These are phyloP conservation scores for Neurospora crassa DNA, from an alignment of 2,329 filamentous ascomycete genomes.

Conservation along the genomic window DNA sequence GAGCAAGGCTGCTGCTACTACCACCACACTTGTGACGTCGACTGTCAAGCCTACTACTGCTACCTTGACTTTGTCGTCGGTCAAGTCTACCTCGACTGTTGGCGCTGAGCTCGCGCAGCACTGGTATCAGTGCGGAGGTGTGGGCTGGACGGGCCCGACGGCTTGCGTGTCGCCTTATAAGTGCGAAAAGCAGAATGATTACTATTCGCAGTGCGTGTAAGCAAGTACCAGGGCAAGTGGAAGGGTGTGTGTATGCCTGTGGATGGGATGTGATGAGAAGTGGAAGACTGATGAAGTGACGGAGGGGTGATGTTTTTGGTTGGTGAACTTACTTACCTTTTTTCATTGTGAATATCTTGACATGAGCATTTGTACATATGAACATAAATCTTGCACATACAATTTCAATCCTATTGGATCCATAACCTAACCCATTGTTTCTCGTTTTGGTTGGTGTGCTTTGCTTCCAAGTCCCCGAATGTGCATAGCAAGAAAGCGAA, in stretches of 20 bases:
- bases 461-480: too few species aligned
- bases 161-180: conserved; percentile 12
- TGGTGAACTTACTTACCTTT: neutral
- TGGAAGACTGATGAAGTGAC: neutral
- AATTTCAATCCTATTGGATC: too few species aligned
- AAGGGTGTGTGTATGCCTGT: neutral
- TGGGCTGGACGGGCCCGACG: conserved; percentile 14
- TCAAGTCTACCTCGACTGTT: conserved; percentile 9
- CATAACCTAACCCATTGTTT: too few species aligned
- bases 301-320: neutral
- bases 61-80: conserved; percentile 10
- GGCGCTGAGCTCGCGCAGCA: conserved; percentile 9
- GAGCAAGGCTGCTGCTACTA: neutral
- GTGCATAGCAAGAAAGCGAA: too few species aligned
- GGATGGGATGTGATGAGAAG: neutral
- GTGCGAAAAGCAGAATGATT: conserved; percentile 17
- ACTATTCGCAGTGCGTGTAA: conserved; percentile 19
- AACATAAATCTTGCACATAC: neutral
- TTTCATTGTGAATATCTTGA: neutral
- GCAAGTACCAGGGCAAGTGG: too few species aligned
- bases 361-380: neutral
- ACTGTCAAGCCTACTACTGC: neutral
- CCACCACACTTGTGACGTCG: conserved; percentile 2
- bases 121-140: conserved; percentile 16
- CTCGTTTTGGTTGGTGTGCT: too few species aligned